Percentiles rank a stretch among this genome's conserved stretches.
Conservation (phyloP, 805 yeast species). For the Martiniozyma abietophila region DNA sequence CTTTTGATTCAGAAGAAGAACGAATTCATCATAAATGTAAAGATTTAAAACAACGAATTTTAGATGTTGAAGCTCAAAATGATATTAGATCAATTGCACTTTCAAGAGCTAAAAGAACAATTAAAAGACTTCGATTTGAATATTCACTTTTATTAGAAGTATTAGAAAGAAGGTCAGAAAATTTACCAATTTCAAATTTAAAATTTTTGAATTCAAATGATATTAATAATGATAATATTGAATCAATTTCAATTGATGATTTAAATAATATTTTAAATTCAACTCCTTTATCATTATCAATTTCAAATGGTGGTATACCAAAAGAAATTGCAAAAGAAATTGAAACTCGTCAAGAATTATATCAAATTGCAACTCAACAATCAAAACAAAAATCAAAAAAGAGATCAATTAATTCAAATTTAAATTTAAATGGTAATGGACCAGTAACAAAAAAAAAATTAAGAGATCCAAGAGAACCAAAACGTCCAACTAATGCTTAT, state of each 20-base stretch:
- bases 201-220: slow-evolving; percentile 18
- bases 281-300: slow-evolving; percentile 15
- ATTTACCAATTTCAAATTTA: slow-evolving; percentile 19
- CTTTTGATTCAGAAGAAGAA: slow-evolving; percentile 15
- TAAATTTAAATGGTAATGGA: slow-evolving; percentile 12
- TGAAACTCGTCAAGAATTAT: not conserved
- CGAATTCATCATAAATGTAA: slow-evolving; percentile 55
- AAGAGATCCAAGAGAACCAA: slow-evolving; percentile 80
- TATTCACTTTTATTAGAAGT: slow-evolving; percentile 73
- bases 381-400: slow-evolving; percentile 1
- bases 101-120: slow-evolving; percentile 63
- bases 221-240: slow-evolving; percentile 22
- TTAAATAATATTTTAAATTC: slow-evolving; percentile 20
- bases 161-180: slow-evolving; percentile 48
- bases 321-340: not conserved
- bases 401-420: not conserved
- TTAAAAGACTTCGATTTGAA: slow-evolving; percentile 74
- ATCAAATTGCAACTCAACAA: slow-evolving; percentile 2
- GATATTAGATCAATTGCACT: slow-evolving; percentile 69
- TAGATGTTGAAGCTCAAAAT: slow-evolving; percentile 67
- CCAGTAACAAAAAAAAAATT: slow-evolving; percentile 25
- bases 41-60: slow-evolving; percentile 59
- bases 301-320: slow-evolving; percentile 2
- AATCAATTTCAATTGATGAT: slow-evolving; percentile 20
- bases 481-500: slow-evolving; percentile 86